phyloP scores from a whole-genome alignment of 495 filamentous ascomycete genomes.

The Annulohypoxylon stygium region DNA sequence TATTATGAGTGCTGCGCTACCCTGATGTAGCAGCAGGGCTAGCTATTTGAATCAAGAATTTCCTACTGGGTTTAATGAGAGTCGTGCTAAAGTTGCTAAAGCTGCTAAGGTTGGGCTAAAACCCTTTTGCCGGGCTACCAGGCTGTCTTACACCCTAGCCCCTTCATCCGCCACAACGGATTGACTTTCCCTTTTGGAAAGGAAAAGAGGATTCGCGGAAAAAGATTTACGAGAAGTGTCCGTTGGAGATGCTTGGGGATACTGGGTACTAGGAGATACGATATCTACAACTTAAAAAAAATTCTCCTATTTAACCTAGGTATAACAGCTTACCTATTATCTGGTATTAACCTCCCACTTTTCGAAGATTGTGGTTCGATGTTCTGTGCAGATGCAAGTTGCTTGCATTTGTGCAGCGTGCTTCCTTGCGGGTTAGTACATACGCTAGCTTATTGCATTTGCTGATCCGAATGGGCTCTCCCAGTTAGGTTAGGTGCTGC shows the following conservation, averaged over 20 bases:
- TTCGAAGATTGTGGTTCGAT: constrained; percentile 34
- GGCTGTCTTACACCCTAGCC: constrained; percentile 30
- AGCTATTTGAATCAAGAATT: constrained; percentile 16
- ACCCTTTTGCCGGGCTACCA: constrained; percentile 29
- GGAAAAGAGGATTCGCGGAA: constrained; percentile 16
- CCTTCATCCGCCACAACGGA: constrained; percentile 30
- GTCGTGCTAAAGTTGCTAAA: constrained; percentile 2
- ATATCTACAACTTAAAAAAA: constrained; percentile 18
- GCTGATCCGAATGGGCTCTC: constrained; percentile 33
- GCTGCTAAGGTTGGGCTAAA: not conserved
- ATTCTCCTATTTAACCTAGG: constrained; percentile 24
- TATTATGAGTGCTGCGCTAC: constrained; percentile 33
- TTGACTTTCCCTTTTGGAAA: constrained; percentile 39
- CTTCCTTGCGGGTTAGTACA: constrained; percentile 27
- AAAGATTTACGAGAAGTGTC: constrained; percentile 18
- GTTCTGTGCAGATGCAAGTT: constrained; percentile 40
- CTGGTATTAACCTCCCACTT: constrained; percentile 16
- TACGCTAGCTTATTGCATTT: constrained; percentile 14
- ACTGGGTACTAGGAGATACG: not conserved
- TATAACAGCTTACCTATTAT: constrained; percentile 20
- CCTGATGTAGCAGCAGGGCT: constrained; percentile 29
- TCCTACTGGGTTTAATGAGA: constrained; percentile 17
- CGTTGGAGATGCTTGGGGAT: not conserved
- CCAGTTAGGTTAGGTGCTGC: constrained; percentile 25
- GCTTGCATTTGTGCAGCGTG: constrained; percentile 25